Base-by-base conservation (phyloP, 1,139 yeast species). In the Saccharomyces hybrid region DNA sequence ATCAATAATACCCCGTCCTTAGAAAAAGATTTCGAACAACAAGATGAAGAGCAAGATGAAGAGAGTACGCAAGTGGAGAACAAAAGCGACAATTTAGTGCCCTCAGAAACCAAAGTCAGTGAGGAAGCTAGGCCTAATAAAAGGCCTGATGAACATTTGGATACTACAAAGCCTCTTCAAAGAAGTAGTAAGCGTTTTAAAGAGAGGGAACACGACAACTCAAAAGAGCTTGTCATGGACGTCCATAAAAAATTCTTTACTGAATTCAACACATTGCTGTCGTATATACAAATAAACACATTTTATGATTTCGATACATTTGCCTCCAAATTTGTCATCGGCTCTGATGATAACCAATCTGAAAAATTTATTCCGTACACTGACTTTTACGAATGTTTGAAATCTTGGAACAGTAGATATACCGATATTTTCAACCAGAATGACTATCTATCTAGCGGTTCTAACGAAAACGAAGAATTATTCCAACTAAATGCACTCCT, bases 331-430 rank as follows among this genome's bases (percentile, higher is more conserved):
- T 20, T 41, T 0, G 26, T 47, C 23, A 44, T 29, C 0, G 48
- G 34, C 27, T 44, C 31, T 29, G 25, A 25, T 23, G 48, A 4
- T 4, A n/a, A 9, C 4, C 28, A 2, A 26, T 23, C 11, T 20
- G 53, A 47, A 1, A 54, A 50, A 23, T 55, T 50, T 26, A 34
- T 54, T 13, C 51, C 59, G 31, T 60, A 70, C n/a, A 51, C 57
- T 4, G 81, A 77, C 58, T 73, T 81, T 54, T 67, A 71, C 44
- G 57, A 61, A 1, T 64, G 74, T 38, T 58, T 81, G 14, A 69
- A 69, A 16, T 64, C 66, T 26, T 81, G 85, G 85, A 74, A 62
- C 9, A 61, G 65, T 20, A 71, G 68, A 58, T 72, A 70, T 46
- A 69, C 75, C 1, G 74, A 71, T 26, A 56, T 69, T 4, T 63